A percentile compares a stretch with the other conserved stretches of the same genome.
Conservation (phyloP, 2,329 filamentous ascomycete genomes). For the Clarireedia monteithiana region DNA sequence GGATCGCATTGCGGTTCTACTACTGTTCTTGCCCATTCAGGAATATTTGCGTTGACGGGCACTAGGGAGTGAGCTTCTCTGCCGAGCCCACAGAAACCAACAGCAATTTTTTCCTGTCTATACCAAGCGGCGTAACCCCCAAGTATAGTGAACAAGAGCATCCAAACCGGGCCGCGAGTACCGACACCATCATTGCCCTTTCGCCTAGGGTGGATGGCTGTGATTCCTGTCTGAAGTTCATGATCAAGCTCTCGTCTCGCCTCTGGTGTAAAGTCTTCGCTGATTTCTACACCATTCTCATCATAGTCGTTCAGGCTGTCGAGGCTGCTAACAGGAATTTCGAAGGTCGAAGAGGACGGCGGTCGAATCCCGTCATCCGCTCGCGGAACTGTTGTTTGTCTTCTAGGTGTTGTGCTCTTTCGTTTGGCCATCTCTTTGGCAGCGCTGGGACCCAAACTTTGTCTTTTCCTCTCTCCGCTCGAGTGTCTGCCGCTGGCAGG, state of each 20-base stretch:
- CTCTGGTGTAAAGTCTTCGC: conserved; percentile 92
- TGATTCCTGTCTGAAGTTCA: conserved; percentile 51
- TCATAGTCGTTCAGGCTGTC: conserved; percentile 34
- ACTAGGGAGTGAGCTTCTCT: conserved; percentile 43
- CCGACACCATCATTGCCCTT: conserved; percentile 40
- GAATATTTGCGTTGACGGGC: conserved; percentile 50
- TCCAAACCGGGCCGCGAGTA: conserved; percentile 58
- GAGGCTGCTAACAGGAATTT: conserved; percentile 42
- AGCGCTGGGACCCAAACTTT: conserved; percentile 28
- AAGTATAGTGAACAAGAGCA: conserved; percentile 63
- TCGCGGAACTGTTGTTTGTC: conserved; percentile 40
- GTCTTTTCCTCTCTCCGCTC: conserved; percentile 40
- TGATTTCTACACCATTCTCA: conserved; percentile 50
- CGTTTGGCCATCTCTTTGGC: conserved; percentile 33
- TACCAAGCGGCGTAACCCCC: conserved; percentile 74
- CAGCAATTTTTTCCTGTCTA: conserved; percentile 89
- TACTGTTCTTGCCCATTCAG: conserved; percentile 62
- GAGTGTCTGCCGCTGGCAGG: conserved; percentile 45
- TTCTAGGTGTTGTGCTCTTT: conserved; percentile 34
- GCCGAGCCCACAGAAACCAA: conserved; percentile 89
- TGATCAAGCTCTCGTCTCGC: conserved; percentile 74
- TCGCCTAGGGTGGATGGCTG: conserved; percentile 35
- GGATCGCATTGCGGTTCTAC: conserved; percentile 78
- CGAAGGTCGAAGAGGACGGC: conserved; percentile 50
- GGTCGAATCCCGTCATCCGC: conserved; percentile 45